phyloP scores from a whole-genome alignment of 495 filamentous ascomycete genomes.

The Penicillium egyptiacum region DNA sequence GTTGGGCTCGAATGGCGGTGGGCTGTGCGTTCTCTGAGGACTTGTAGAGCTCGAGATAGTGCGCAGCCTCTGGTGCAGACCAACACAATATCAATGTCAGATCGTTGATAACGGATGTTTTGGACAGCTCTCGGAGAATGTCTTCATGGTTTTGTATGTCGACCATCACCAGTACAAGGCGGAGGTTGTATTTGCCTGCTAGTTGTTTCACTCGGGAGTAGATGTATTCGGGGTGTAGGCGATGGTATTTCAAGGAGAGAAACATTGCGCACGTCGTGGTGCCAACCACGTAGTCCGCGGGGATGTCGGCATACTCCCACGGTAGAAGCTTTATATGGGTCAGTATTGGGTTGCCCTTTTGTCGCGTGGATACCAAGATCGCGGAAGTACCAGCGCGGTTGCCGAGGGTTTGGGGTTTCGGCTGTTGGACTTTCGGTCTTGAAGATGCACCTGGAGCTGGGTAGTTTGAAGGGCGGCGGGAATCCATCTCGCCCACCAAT shows the following conservation, averaged over 20 bases:
- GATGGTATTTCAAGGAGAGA: slow-evolving; percentile 94
- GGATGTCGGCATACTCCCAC: slow-evolving; percentile 96
- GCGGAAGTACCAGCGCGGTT: slow-evolving; percentile 66
- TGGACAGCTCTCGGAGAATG: slow-evolving; percentile 75
- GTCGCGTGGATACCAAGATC: slow-evolving; percentile 79
- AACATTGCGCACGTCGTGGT: slow-evolving; percentile 88
- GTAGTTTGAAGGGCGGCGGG: slow-evolving; percentile 35
- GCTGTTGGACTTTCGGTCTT: slow-evolving; percentile 69
- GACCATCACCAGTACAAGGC: slow-evolving; percentile 84
- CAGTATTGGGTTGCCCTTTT: slow-evolving; percentile 95
- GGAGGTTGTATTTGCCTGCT: slow-evolving; percentile 76
- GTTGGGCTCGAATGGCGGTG: slow-evolving; percentile 75
- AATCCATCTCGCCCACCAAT: slow-evolving; percentile 1
- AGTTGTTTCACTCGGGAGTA: slow-evolving; percentile 85
- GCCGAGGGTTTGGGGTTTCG: slow-evolving; percentile 79
- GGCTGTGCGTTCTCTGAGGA: slow-evolving; percentile 84
- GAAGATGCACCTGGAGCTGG: slow-evolving; percentile 27
- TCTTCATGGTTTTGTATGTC: slow-evolving; percentile 89
- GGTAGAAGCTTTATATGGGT: slow-evolving; percentile 76
- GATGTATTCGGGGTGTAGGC: slow-evolving; percentile 95
- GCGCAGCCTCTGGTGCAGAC: slow-evolving; percentile 86
- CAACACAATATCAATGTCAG: slow-evolving; percentile 90
- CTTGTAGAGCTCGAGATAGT: slow-evolving; percentile 94
- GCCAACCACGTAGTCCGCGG: slow-evolving; percentile 88
- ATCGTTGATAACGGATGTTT: slow-evolving; percentile 87